A percentile compares a stretch with the other conserved stretches of the same genome.
These are phyloP conservation scores for Termitomyces sp. DNA, from an alignment of 768 basidiomycete species.

Conservation along the genomic window DNA sequence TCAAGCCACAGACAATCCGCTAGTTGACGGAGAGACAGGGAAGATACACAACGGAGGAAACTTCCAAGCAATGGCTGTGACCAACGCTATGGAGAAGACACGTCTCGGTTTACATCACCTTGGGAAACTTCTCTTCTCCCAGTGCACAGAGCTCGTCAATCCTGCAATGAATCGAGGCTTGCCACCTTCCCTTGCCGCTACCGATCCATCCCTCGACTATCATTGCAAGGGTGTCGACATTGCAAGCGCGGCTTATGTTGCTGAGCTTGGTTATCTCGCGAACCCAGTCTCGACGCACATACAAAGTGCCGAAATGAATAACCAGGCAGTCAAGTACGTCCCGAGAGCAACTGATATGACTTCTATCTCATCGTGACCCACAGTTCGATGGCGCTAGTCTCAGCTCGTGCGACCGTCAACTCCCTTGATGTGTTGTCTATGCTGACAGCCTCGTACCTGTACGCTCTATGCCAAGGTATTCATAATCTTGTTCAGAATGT, in stretches of 20 bases:
- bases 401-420: slow-evolving; percentile 74
- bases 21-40: slow-evolving; percentile 66
- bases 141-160: slow-evolving; percentile 69
- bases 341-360: background rate
- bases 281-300: slow-evolving; percentile 83
- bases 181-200: slow-evolving; percentile 75
- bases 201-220: slow-evolving; percentile 79
- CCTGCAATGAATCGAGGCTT: slow-evolving; percentile 79
- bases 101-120: slow-evolving; percentile 69
- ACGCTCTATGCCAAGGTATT: slow-evolving; percentile 62
- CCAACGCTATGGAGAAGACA: slow-evolving; percentile 86
- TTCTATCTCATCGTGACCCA: slow-evolving; percentile 5
- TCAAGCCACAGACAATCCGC: slow-evolving; percentile 82
- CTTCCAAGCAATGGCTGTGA: slow-evolving; percentile 86
- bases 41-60: slow-evolving; percentile 81
- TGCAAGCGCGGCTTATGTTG: slow-evolving; percentile 74
- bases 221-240: slow-evolving; percentile 86
- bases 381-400: slow-evolving; percentile 82
- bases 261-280: slow-evolving; percentile 79
- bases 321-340: slow-evolving; percentile 84
- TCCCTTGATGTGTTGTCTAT: slow-evolving; percentile 77
- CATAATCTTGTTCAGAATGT: background rate
- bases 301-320: slow-evolving; percentile 89
- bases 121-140: slow-evolving; percentile 67
- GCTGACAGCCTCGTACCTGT: slow-evolving; percentile 72